Conservation (phyloP, 208 protist genomes). For the Acanthamoeba triangularis region DNA sequence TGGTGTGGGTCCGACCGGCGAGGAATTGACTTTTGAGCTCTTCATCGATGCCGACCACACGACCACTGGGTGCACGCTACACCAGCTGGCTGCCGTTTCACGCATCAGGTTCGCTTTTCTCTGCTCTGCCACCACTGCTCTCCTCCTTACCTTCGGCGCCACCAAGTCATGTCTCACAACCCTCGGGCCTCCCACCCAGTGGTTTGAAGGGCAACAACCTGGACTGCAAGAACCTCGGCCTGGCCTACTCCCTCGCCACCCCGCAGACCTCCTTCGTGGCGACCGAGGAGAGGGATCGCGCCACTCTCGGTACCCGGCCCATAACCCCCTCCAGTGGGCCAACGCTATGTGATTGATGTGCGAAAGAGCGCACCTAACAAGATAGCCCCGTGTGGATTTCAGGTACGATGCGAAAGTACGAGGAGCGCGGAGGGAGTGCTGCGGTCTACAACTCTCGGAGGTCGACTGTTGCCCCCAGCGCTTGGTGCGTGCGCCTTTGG, state of each 20-base stretch:
- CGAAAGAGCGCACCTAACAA: too few relatives aligned
- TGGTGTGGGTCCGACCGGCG: background rate
- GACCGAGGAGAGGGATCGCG: background rate
- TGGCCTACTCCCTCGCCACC: conserved; percentile 9
- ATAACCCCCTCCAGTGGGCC: too few relatives aligned
- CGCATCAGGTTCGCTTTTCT: background rate
- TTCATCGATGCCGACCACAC: background rate
- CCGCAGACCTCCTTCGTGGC: conserved; percentile 65
- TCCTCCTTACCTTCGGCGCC: too few relatives aligned
- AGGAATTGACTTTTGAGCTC: background rate
- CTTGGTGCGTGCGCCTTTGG: too few relatives aligned
- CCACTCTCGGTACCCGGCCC: background rate
- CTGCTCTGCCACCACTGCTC: too few relatives aligned
- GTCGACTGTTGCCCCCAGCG: too few relatives aligned
- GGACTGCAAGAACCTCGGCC: background rate
- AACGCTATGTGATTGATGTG: too few relatives aligned
- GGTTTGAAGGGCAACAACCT: background rate
- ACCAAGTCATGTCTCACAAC: too few relatives aligned
- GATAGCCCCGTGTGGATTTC: too few relatives aligned
- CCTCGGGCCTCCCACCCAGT: background rate
- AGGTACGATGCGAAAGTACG: background rate
- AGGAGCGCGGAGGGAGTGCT: background rate
- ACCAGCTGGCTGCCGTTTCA: conserved; percentile 8
- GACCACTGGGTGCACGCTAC: background rate
- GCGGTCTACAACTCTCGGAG: too few relatives aligned